Conservation (phyloP, 2,329 filamentous ascomycete species). For the Myriosclerotinia scirpicola region DNA sequence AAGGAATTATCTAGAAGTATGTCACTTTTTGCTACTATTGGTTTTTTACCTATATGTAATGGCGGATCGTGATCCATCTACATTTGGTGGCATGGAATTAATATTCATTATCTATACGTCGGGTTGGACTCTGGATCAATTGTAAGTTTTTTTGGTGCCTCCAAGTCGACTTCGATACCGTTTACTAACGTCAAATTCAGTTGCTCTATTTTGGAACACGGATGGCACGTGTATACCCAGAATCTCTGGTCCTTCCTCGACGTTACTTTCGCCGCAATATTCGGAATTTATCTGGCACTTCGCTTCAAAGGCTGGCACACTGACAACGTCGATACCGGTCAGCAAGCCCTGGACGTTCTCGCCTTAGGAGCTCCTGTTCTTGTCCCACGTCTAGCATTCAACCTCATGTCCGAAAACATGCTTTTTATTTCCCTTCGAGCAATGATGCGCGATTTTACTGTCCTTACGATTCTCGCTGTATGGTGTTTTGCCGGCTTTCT, state of each 20-base stretch:
- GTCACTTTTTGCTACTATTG: slow-evolving; percentile 71
- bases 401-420: slow-evolving; percentile 78
- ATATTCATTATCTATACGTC: slow-evolving; percentile 71
- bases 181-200: neutral
- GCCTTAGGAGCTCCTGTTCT: slow-evolving; percentile 76
- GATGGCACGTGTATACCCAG: slow-evolving; percentile 80
- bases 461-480: slow-evolving; percentile 69
- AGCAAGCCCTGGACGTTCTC: slow-evolving; percentile 76
- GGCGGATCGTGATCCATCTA: slow-evolving; percentile 61
- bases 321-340: slow-evolving; percentile 49
- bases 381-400: slow-evolving; percentile 78
- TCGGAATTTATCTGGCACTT: slow-evolving; percentile 64
- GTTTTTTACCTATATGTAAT: slow-evolving; percentile 71
- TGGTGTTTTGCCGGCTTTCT: slow-evolving; percentile 87
- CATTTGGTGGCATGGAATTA: slow-evolving; percentile 59
- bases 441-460: slow-evolving; percentile 85
- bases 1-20: slow-evolving; percentile 70
- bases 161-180: neutral
- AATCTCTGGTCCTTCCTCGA: slow-evolving; percentile 89
- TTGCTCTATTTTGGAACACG: slow-evolving; percentile 71
- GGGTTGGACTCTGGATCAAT: slow-evolving; percentile 58
- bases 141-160: slow-evolving; percentile 57
- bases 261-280: slow-evolving; percentile 73
- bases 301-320: slow-evolving; percentile 63
- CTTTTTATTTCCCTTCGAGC: slow-evolving; percentile 77